Evolutionary conservation across 805 yeast species (phyloP).

Genomic region (Saturnispora serradocipensis): DNA sequence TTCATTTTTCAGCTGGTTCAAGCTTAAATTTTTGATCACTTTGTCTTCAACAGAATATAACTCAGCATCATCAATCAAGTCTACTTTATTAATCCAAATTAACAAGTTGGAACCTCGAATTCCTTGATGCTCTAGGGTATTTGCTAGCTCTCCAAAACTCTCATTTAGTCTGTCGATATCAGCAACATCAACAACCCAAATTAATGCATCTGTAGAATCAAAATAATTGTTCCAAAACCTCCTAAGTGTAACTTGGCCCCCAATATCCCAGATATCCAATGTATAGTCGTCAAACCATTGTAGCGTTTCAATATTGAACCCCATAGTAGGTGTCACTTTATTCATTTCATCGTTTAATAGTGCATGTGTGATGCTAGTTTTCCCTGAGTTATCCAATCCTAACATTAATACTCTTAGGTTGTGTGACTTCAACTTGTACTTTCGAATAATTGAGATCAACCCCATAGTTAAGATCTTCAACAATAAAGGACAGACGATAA

Average conservation of each 20-base stretch:
- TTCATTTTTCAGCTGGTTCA: conserved; percentile 27
- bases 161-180: conserved; percentile 66
- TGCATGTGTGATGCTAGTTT: conserved; percentile 42
- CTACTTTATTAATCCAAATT: conserved; percentile 68
- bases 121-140: conserved; percentile 55
- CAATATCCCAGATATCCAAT: conserved; percentile 76
- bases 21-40: conserved; percentile 3
- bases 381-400: conserved; percentile 90
- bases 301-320: conserved; percentile 75
- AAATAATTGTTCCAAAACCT: conserved; percentile 94
- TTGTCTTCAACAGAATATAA: neutral
- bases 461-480: neutral
- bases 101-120: conserved; percentile 62
- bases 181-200: conserved; percentile 81
- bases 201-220: conserved; percentile 85
- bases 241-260: conserved; percentile 89
- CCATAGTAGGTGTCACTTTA: conserved; percentile 70
- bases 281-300: conserved; percentile 31
- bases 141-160: conserved; percentile 54
- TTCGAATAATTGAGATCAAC: conserved; percentile 2
- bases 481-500: neutral
- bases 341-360: neutral
- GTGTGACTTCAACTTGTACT: conserved; percentile 12
- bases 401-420: conserved; percentile 65
- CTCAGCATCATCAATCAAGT: conserved; percentile 33